Evolutionary conservation across 2,329 filamentous ascomycete genomes (phyloP).

Genomic region (Zymoseptoria brevis): DNA sequence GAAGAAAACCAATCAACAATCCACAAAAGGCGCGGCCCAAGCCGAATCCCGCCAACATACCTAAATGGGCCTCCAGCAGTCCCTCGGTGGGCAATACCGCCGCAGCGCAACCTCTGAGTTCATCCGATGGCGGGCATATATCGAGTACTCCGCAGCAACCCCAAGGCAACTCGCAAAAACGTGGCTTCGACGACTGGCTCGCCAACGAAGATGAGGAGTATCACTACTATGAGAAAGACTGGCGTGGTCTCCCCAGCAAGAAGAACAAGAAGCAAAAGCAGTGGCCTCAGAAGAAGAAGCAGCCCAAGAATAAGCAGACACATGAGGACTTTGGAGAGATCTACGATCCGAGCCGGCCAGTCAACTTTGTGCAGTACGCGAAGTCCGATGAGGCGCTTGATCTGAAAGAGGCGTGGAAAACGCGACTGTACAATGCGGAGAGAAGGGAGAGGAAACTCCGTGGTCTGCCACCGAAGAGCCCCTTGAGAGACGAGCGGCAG

Average conservation of each 20-base stretch:
- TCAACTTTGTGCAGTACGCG: slow-evolving; percentile 76
- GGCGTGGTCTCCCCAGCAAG: slow-evolving; percentile 67
- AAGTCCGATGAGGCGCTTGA: slow-evolving; percentile 80
- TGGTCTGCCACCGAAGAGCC: slow-evolving; percentile 44
- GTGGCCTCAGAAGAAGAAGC: slow-evolving; percentile 40
- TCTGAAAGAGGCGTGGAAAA: slow-evolving; percentile 71
- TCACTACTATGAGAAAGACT: slow-evolving; percentile 47
- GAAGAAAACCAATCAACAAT: slow-evolving; percentile 29
- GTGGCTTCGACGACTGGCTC: slow-evolving; percentile 71
- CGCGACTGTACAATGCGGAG: slow-evolving; percentile 65
- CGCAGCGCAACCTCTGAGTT: slow-evolving; percentile 21
- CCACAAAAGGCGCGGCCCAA: slow-evolving; percentile 63
- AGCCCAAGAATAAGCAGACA: slow-evolving; percentile 47
- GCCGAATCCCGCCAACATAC: slow-evolving; percentile 40
- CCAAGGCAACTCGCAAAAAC: slow-evolving; percentile 30
- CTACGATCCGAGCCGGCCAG: slow-evolving; percentile 77
- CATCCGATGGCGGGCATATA: slow-evolving; percentile 17
- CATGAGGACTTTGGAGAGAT: slow-evolving; percentile 96
- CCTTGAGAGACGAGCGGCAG: slow-evolving; percentile 31
- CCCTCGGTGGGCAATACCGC: slow-evolving; percentile 9
- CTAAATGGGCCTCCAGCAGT: slow-evolving; percentile 22
- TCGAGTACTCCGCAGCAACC: slow-evolving; percentile 25
- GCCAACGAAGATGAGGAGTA: slow-evolving; percentile 73
- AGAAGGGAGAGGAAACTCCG: slow-evolving; percentile 35
- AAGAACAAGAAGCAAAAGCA: slow-evolving; percentile 54